Evolutionary conservation across 2,329 filamentous ascomycete species (phyloP), one percentile per base, ranked within the genome.

Genomic region (Nannizzia gypsea): DNA sequence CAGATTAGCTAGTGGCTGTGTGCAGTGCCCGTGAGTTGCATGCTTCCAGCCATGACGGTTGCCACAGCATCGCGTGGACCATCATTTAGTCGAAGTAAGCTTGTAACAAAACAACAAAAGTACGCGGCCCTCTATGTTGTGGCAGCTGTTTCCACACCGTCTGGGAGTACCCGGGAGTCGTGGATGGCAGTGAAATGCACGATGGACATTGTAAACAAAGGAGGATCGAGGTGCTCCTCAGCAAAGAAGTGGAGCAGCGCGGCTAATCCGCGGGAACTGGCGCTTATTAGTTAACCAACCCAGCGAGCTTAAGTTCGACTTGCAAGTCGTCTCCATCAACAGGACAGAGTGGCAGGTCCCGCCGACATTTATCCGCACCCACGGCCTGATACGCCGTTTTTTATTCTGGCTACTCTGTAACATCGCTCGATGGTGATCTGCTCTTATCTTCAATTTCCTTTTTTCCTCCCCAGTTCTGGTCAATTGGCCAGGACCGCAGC

Each of bases 401-500:
- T n/a, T 13, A 24, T 11, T 31, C 1, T 52, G 26, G 17, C 6
- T 9, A 1, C 11, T 52, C 3, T 52, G 13, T 13, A 28, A n/a
- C 13, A 28, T 28, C 22, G 8, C 56, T 58, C 56, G 6, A 44
- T 58, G 56, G 56, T 58, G 36, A 46, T 13, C 40, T 24, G 24
- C n/a, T 34, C 11, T 13, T 22, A 40, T 26, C 36, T 44, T 36
- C 28, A 36, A 44, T 48, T 46, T 50, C 15, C 9, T 55, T 20
- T 44, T 42, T 34, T 42, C 31, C 20, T 3, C 38, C 34, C 50
- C 50, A 61, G 61, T 58, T 61, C 61, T 63, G 60, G 60, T 62
- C 62, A 62, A 63, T 63, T 63, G 62, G 59, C 60, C 60, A 57
- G 62, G 48, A 61, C 55, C 36, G 36, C 20, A 31, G 50, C 22